These are phyloP conservation scores for Aspergillus glaucus DNA, from an alignment of 2,329 filamentous ascomycete species.

Conservation along the genomic window DNA sequence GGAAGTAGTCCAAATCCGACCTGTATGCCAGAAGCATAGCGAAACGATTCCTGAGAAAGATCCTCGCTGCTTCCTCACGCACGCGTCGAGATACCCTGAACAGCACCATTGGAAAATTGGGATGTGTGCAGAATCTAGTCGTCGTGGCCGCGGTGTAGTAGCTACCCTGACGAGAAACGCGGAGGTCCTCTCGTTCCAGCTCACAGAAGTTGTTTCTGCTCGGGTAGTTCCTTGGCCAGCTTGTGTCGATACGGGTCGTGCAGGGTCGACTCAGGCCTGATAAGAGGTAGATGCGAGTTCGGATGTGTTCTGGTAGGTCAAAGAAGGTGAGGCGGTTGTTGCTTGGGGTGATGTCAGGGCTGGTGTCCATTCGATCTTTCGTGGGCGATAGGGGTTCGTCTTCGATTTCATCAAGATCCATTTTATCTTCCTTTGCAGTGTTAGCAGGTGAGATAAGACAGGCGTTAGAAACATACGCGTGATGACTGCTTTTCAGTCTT, in stretches of 20 bases:
- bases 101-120: constrained; percentile 11
- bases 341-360: not conserved
- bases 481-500: not conserved
- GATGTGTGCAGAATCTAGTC: constrained; percentile 11
- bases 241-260: constrained; percentile 10
- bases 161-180: constrained; percentile 3
- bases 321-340: constrained; percentile 7
- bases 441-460: no score
- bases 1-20: constrained; percentile 12
- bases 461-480: not conserved
- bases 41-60: constrained; percentile 14
- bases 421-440: no score
- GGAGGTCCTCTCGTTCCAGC: not conserved
- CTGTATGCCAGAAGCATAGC: constrained; percentile 7
- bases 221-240: constrained; percentile 2
- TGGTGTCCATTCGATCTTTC: not conserved
- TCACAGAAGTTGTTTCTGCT: constrained; percentile 3
- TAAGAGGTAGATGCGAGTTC: constrained; percentile 16
- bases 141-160: constrained; percentile 6
- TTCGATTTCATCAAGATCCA: no score
- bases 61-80: constrained; percentile 9
- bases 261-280: constrained; percentile 16
- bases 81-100: constrained; percentile 10
- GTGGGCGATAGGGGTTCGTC: no score
- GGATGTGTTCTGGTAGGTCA: constrained; percentile 14